Base-by-base conservation (phyloP, 2,329 filamentous ascomycete species). In the Fusarium bulbicola region DNA sequence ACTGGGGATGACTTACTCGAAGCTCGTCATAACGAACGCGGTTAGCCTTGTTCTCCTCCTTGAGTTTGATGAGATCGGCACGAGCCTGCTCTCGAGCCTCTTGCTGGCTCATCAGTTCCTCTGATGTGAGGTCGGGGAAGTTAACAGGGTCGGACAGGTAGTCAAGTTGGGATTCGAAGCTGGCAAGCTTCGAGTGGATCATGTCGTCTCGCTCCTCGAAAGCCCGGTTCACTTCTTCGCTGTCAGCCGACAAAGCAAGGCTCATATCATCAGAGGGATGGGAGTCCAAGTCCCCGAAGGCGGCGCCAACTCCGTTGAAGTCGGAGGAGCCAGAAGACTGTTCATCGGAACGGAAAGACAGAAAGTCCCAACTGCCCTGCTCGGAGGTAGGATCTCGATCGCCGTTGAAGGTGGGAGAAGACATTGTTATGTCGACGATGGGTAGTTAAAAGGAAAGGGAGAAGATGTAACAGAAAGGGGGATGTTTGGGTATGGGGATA, bases 21-120 rank as follows among this genome's bases (percentile, higher is more conserved):
- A 58, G 30, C 2, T 46, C 15, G 6, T 47, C 30, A 2, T 20
- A 32, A 4, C 18, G 40, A 12, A 15, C 20, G 11, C 34, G 26
- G n/a, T 58, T 34, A 0, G 6, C 6, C 5, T 5, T 16, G 20
- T 47, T 58, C 2, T 16, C 24, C 11, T 58, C 37, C 12, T 32
- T 28, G 0, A 46, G 7, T 3, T 20, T 11, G 9, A 16, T 2
- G 2, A 34, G 20, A 1, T 58, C 30, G 1, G 39, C 16, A 26
- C 40, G 30, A 24, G 47, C 47, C 21, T 47, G 45, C 10, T 47
- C 45, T 2, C 47, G 30, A 21, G 53, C 26, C 24, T 34, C 20
- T 11, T 12, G 18, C 18, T 9, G 11, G 6, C 24, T 26, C 14
- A 58, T 58, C 1, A 49, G 16, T 6, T 58, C 40, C 3, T 58